Evolutionary conservation across 1,284 basidiomycete genomes (phyloP), one percentile per base, ranked within the genome.

Genomic region (Boletus semigastroideus): DNA sequence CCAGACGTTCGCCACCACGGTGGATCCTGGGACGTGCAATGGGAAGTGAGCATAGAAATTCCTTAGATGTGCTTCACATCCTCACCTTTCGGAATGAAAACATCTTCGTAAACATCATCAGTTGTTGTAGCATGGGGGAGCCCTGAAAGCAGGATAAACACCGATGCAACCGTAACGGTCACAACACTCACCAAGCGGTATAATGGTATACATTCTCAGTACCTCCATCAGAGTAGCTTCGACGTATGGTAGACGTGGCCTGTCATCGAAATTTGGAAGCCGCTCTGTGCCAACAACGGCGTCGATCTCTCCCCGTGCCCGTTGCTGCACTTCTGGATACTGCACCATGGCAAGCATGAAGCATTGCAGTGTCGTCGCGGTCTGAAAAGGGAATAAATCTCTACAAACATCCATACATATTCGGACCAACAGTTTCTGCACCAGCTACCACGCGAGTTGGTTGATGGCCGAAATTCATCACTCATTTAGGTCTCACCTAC

Each of bases 291-390:
- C 74, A 45, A 74, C 59, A n/a, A 75, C 65, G 4, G 57, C 53
- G 38, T 77, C 72, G 14, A 82, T 65, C 54, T 83, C 80, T 27
- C 54, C 60, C 48, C 76, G 75, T 9, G 75, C 76, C 5, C 63
- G 67, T 5, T 52, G 45, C 54, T 80, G 78, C 10, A 78, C 67
- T 4, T 71, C 66, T 0, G 77, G 79, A 57, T 80, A 50, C 7
- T 76, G 61, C 1, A 77, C 67, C 77, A 82, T 80, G 6, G 77
- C 71, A 33, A 79, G 67, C 39, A 82, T 58, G 52, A 82, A 79
- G 0, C 72, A 74, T 1, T 69, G 66, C 17, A 76, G 57, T 2
- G 74, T 73, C 0, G 78, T 72, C 1, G 74, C 60, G 1, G 74
- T 76, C 78, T 80, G n/a, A 34, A 33, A 42, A 45, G 42, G 30